Conservation (phyloP, 2,329 filamentous ascomycete species). For the Escovopsis sp. region DNA sequence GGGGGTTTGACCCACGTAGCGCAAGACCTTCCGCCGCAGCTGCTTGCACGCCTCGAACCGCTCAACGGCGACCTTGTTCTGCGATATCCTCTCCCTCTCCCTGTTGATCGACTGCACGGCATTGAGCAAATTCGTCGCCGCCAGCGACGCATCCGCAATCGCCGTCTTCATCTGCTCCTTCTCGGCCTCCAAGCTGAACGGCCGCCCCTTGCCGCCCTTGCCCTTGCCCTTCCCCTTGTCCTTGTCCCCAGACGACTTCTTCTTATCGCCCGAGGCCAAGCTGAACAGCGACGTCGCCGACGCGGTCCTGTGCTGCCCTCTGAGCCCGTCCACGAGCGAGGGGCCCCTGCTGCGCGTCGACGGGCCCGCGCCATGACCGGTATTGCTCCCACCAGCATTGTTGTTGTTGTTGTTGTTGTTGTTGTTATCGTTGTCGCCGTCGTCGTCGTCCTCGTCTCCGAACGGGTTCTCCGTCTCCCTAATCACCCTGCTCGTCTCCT, state of each 20-base stretch:
- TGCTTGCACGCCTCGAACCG: conserved; percentile 79
- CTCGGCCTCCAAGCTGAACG: conserved; percentile 77
- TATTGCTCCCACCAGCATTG: too few relatives aligned
- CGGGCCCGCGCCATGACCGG: conserved; percentile 8
- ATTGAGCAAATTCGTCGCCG: conserved; percentile 82
- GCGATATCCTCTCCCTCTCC: conserved; percentile 74
- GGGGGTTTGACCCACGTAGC: conserved; percentile 47
- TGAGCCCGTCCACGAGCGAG: conserved; percentile 3
- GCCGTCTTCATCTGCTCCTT: conserved; percentile 73
- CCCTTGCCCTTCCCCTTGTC: conserved; percentile 31
- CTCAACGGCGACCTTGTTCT: conserved; percentile 59
- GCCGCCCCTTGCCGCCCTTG: conserved; percentile 39
- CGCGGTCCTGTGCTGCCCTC: neutral
- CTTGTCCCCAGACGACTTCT: conserved; percentile 33
- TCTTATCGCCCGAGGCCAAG: conserved; percentile 33
- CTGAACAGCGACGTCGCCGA: conserved; percentile 23
- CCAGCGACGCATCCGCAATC: conserved; percentile 82
- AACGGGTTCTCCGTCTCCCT: conserved; percentile 67
- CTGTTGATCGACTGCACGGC: conserved; percentile 81
- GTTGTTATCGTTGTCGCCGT: conserved; percentile 5
- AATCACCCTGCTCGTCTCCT: conserved; percentile 70
- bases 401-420: too few relatives aligned
- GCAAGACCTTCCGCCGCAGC: conserved; percentile 68
- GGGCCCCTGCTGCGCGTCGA: conserved; percentile 9
- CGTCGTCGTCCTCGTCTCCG: conserved; percentile 49